A percentile compares a stretch with the other conserved stretches of the same genome.
Conservation (phyloP, 371 early-diverging fungal species). For the Mucor ambiguus region DNA sequence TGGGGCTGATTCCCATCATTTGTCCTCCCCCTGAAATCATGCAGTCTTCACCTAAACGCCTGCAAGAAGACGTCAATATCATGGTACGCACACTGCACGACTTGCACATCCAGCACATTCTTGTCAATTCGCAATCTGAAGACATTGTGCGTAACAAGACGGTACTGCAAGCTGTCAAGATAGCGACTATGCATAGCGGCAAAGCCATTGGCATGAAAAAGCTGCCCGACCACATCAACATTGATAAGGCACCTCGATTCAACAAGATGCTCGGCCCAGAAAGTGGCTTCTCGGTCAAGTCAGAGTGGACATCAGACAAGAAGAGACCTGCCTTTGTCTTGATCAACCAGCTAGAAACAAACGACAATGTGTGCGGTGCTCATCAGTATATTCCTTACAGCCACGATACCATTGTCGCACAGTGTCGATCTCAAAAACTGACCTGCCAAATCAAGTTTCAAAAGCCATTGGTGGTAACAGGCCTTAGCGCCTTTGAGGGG, state of each 20-base stretch:
- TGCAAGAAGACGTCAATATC: constrained; percentile 71
- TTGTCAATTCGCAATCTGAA: constrained; percentile 70
- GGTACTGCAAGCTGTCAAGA: constrained; percentile 39
- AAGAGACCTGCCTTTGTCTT: constrained; percentile 52
- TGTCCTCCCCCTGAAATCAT: constrained; percentile 64
- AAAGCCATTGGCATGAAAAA: constrained; percentile 5
- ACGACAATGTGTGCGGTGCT: constrained; percentile 45
- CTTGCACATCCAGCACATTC: constrained; percentile 55
- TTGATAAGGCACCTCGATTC: constrained; percentile 56
- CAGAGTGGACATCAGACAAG: constrained; percentile 36
- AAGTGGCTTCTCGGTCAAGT: constrained; percentile 46
- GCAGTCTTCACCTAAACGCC: constrained; percentile 45
- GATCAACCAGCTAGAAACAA: constrained; percentile 24
- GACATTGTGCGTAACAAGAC: constrained; percentile 65
- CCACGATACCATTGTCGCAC: constrained; percentile 68
- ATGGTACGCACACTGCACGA: constrained; percentile 65
- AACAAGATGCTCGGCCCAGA: constrained; percentile 56
- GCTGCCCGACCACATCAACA: constrained; percentile 49
- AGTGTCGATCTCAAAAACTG: constrained; percentile 75
- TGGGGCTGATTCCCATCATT: constrained; percentile 77
- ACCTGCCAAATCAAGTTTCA: constrained; percentile 69
- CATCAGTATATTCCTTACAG: constrained; percentile 55
- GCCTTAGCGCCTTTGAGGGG: constrained; percentile 68
- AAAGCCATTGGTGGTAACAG: constrained; percentile 61
- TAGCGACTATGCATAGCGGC: constrained; percentile 13